These are phyloP conservation scores for Chamaecrista fasciculata DNA, from an alignment of 306 rosid species.

Conservation along the genomic window DNA sequence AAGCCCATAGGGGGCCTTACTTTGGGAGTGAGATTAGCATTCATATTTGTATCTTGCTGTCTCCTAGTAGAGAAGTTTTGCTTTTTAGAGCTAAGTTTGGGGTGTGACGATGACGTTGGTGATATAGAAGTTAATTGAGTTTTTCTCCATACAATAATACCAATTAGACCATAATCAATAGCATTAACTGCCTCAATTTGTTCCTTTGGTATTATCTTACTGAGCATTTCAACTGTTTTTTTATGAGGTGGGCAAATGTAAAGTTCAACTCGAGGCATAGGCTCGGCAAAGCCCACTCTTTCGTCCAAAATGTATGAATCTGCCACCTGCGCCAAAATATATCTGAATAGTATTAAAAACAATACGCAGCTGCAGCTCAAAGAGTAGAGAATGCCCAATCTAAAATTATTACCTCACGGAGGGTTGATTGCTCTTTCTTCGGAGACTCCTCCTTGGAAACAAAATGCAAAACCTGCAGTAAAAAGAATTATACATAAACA, in stretches of 20 bases:
- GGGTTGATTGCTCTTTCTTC: slow-evolving; percentile 45
- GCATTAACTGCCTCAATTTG: slow-evolving; percentile 68
- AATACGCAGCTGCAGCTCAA: neutral
- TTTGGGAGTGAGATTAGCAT: slow-evolving; percentile 40
- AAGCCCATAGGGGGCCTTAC: slow-evolving; percentile 28
- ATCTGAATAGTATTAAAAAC: neutral
- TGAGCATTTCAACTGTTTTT: slow-evolving; percentile 72
- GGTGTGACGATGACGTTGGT: slow-evolving; percentile 69
- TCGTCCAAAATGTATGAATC: slow-evolving; percentile 72
- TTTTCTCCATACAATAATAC: slow-evolving; percentile 97
- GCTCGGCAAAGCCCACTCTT: slow-evolving; percentile 93
- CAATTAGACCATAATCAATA: slow-evolving; percentile 89
- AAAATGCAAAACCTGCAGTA: slow-evolving; percentile 71
- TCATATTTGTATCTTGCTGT: slow-evolving; percentile 54
- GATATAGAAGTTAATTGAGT: slow-evolving; percentile 62
- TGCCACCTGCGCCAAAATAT: slow-evolving; percentile 49
- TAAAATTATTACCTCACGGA: slow-evolving; percentile 60
- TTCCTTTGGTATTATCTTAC: slow-evolving; percentile 69
- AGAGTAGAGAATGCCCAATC: neutral
- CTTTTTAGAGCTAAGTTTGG: slow-evolving; percentile 71
- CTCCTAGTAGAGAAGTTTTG: slow-evolving; percentile 60
- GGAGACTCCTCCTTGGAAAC: slow-evolving; percentile 49
- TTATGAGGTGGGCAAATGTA: slow-evolving; percentile 88
- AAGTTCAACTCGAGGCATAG: slow-evolving; percentile 73
- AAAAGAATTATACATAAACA: neutral